Evolutionary conservation across 129 eudicot genomes (phyloP).

Genomic region (Kitagawia praeruptora): DNA sequence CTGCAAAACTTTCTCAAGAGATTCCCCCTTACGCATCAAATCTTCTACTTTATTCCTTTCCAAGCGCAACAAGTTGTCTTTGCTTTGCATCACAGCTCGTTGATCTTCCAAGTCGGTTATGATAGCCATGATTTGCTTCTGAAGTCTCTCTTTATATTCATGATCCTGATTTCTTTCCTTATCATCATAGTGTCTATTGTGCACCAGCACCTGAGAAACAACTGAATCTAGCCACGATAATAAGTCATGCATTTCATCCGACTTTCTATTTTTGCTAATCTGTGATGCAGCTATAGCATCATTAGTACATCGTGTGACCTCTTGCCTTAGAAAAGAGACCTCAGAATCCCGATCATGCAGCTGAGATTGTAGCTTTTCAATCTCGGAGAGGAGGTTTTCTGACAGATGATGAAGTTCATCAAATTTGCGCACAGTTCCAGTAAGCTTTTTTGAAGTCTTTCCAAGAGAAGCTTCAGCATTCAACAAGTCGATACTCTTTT

Average conservation of each 20-base stretch:
- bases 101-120: slow-evolving; percentile 61
- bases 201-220: slow-evolving; percentile 37
- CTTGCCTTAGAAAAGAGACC: slow-evolving; percentile 80
- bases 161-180: slow-evolving; percentile 20
- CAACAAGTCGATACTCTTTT: slow-evolving; percentile 55
- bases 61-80: slow-evolving; percentile 42
- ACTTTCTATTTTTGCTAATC: slow-evolving; percentile 34
- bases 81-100: slow-evolving; percentile 44
- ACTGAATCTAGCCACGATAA: slow-evolving; percentile 55
- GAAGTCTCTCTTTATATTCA: slow-evolving; percentile 46
- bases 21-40: slow-evolving; percentile 32
- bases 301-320: slow-evolving; percentile 84
- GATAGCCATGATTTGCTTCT: slow-evolving; percentile 44
- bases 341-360: slow-evolving; percentile 88
- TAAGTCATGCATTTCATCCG: slow-evolving; percentile 52
- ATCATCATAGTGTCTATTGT: slow-evolving; percentile 31
- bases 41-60: slow-evolving; percentile 69
- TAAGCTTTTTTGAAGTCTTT: slow-evolving; percentile 75
- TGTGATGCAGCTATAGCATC: slow-evolving; percentile 70
- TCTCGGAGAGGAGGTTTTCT: slow-evolving; percentile 73
- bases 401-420: slow-evolving; percentile 90
- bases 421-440: slow-evolving; percentile 71
- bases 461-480: slow-evolving; percentile 71
- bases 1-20: slow-evolving; percentile 46
- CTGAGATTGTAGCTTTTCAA: slow-evolving; percentile 87